phyloP scores from a whole-genome alignment of 345 rosid species.

The Salix udensis region DNA sequence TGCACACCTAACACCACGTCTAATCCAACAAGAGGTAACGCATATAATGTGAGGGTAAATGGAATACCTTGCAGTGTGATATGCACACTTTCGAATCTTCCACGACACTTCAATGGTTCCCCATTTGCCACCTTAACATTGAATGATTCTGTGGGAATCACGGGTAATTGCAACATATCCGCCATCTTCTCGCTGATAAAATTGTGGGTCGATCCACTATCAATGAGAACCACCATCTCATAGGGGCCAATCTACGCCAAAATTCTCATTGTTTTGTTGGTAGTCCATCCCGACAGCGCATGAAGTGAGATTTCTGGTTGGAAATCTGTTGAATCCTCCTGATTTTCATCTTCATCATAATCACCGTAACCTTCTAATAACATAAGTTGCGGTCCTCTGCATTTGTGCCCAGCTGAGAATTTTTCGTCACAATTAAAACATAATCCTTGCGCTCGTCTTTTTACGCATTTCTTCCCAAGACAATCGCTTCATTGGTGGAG shows the following conservation, averaged over 20 bases:
- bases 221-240: neutral
- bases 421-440: too few relatives aligned
- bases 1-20: too few relatives aligned
- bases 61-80: neutral
- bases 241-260: neutral
- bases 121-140: neutral
- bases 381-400: too few relatives aligned
- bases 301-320: neutral
- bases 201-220: neutral
- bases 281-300: neutral
- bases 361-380: too few relatives aligned
- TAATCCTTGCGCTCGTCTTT: too few relatives aligned
- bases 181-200: neutral
- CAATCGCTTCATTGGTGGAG: too few relatives aligned
- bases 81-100: neutral
- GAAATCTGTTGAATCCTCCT: accelerated
- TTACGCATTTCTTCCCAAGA: too few relatives aligned
- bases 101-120: neutral
- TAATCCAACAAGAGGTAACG: neutral
- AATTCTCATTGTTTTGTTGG: neutral
- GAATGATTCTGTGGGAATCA: neutral
- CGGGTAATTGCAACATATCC: neutral
- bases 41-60: neutral
- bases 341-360: accelerated
- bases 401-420: too few relatives aligned